A percentile compares a stretch with the other conserved stretches of the same genome.
These are phyloP conservation scores for Rhizophagus clarus DNA, from an alignment of 192 early-diverging fungal genomes.

Conservation along the genomic window DNA sequence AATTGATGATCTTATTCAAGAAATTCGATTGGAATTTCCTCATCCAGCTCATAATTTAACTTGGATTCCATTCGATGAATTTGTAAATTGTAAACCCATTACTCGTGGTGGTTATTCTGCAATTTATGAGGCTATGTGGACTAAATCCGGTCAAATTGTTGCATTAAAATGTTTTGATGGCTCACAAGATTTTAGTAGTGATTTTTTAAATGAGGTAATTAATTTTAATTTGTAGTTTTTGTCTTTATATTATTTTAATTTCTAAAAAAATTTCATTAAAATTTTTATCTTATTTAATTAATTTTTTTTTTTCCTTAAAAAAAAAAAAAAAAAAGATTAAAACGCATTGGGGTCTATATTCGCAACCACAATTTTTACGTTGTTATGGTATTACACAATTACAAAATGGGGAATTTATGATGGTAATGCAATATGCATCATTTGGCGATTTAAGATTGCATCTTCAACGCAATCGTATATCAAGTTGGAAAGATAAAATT, in stretches of 20 bases:
- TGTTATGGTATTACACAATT: slow-evolving; percentile 45
- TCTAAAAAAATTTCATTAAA: neutral
- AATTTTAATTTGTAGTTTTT: too few relatives aligned
- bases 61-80: slow-evolving; percentile 32
- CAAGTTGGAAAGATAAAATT: slow-evolving; percentile 34
- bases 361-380: slow-evolving; percentile 24
- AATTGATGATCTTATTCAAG: slow-evolving; percentile 24
- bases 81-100: slow-evolving; percentile 21
- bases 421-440: slow-evolving; percentile 44
- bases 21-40: slow-evolving; percentile 29
- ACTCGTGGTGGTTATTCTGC: slow-evolving; percentile 43
- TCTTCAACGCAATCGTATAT: slow-evolving; percentile 35
- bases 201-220: slow-evolving; percentile 40
- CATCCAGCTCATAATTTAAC: slow-evolving; percentile 12
- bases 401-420: slow-evolving; percentile 43
- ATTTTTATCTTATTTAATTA: slow-evolving; percentile 38
- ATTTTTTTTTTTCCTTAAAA: slow-evolving; percentile 30
- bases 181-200: slow-evolving; percentile 33
- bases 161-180: slow-evolving; percentile 37
- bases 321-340: slow-evolving; percentile 19
- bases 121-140: slow-evolving; percentile 35
- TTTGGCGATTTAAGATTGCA: slow-evolving; percentile 40
- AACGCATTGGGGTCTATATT: slow-evolving; percentile 13
- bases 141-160: slow-evolving; percentile 23
- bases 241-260: slow-evolving; percentile 9